These are phyloP conservation scores for Chaetomiaceae sp. DNA, from an alignment of 2,329 filamentous ascomycete species.

Conservation along the genomic window DNA sequence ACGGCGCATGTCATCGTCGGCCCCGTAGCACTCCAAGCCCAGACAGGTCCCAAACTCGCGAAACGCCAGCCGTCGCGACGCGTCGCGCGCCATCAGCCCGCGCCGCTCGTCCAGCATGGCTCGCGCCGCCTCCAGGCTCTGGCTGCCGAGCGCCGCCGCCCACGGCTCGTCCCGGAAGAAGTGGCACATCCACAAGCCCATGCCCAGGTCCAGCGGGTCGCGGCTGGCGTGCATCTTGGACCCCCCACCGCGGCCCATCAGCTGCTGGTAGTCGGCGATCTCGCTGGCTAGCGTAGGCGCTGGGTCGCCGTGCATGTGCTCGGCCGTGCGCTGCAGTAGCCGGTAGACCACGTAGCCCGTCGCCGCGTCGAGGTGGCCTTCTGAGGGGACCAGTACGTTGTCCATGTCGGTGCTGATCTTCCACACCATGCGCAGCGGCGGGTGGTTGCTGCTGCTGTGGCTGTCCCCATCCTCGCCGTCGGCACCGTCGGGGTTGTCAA, in stretches of 20 bases:
- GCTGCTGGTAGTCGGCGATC: conserved; percentile 45
- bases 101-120: conserved; percentile 21
- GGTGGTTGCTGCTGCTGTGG: not conserved
- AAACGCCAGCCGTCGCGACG: conserved; percentile 40
- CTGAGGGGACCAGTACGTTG: conserved; percentile 39
- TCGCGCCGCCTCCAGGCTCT: conserved; percentile 26
- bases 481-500: not conserved
- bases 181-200: conserved; percentile 52
- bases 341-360: conserved; percentile 47
- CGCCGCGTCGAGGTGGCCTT: conserved; percentile 52
- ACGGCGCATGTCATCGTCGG: conserved; percentile 28
- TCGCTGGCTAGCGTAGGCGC: conserved; percentile 37
- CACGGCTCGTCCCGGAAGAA: conserved; percentile 44
- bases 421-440: conserved; percentile 42
- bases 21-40: conserved; percentile 38
- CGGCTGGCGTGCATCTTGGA: conserved; percentile 37
- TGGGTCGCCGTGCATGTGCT: conserved; percentile 18
- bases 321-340: conserved; percentile 40
- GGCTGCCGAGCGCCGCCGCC: conserved; percentile 35
- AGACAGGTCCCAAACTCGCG: conserved; percentile 49
- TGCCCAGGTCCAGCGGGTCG: conserved; percentile 52
- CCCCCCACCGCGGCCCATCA: conserved; percentile 43
- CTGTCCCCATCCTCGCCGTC: no score
- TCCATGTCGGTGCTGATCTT: conserved; percentile 48
- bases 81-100: conserved; percentile 21